Evolutionary conservation across 2,329 filamentous ascomycete species (phyloP), one percentile per base, ranked within the genome.

Genomic region (Penicillium sp.): DNA sequence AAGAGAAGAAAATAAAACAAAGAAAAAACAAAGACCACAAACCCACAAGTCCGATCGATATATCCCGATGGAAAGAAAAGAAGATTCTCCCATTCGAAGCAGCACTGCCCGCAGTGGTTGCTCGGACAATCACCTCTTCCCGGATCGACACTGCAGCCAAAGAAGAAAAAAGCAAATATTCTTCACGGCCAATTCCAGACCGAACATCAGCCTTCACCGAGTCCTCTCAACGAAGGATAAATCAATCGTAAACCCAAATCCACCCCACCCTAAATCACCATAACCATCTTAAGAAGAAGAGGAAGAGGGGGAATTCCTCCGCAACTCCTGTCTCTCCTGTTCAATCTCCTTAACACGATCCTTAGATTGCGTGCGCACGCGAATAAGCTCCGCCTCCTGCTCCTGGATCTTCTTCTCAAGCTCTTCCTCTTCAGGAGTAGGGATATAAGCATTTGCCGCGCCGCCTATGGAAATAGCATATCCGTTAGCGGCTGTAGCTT

Each of bases 401-500:
- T 71, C 55, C 43, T 70, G 63, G 59, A 68, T 62, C 69, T 67
- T 66, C 58, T 69, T 54, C 62, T 69, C 66, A 53, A 66, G 51
- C 41, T 65, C 57, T 54, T 67, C 63, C 33, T 67, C 66, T 52
- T 66, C 66, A 3, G 59, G 27, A 0, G 67, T 54, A 19, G 70
- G 70, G 38, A 71, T 69, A 27, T 73, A 75, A 17, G 71, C 70
- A 55, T 76, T 76, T 42, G 73, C 73, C 15, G 65, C 72, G 19
- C 73, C 73, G 31, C 73, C 73, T 76, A 27, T 29, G 13, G 2
- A 33, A 21, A 40, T 6, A 50, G 17, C 27, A 27, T 13, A 49
- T n/a, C 19, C 10, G 12, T 40, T 41, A 48, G 21, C 19, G 2
- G 27, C n/a, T 31, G 27, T 46, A 7, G 5, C 27, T 23, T 23